phyloP scores from a whole-genome alignment of 2,329 filamentous ascomycete species.

The Davidsoniella neocaledoniae region DNA sequence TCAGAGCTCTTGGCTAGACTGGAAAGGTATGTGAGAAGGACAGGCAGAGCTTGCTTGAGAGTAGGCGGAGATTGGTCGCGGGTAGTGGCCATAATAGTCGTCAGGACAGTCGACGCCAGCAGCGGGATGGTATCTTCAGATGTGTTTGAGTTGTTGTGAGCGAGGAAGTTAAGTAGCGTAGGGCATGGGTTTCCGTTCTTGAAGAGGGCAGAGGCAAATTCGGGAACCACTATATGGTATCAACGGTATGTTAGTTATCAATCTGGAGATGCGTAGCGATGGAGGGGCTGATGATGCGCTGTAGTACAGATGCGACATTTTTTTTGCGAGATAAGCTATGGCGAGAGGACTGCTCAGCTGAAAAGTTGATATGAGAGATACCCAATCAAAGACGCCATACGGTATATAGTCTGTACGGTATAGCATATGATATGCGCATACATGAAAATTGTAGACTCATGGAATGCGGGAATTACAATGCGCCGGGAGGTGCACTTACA shows the following conservation, averaged over 20 bases:
- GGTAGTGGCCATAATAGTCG: conserved; percentile 56
- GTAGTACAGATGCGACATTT: no score
- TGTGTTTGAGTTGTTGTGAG: conserved; percentile 54
- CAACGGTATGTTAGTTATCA: neutral
- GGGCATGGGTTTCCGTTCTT: conserved; percentile 63
- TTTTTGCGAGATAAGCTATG: no score
- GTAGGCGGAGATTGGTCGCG: conserved; percentile 48
- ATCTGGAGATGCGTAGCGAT: neutral
- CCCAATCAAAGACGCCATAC: no score
- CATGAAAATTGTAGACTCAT: neutral
- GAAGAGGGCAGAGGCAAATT: conserved; percentile 60
- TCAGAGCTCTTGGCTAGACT: conserved; percentile 71
- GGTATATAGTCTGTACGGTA: no score
- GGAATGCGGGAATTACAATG: conserved; percentile 6
- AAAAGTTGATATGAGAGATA: no score
- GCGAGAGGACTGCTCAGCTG: no score
- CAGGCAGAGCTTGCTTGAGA: conserved; percentile 57
- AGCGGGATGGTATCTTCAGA: conserved; percentile 69
- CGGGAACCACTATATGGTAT: conserved; percentile 51
- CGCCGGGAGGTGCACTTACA: conserved; percentile 33
- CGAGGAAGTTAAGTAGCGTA: conserved; percentile 68
- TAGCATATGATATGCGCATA: conserved; percentile 1
- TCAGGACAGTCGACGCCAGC: conserved; percentile 74
- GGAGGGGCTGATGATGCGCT: conserved; percentile 3
- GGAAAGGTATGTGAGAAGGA: conserved; percentile 74